Conservation (phyloP, 2,329 filamentous ascomycete genomes). For the Fusarium brachygibbosum region DNA sequence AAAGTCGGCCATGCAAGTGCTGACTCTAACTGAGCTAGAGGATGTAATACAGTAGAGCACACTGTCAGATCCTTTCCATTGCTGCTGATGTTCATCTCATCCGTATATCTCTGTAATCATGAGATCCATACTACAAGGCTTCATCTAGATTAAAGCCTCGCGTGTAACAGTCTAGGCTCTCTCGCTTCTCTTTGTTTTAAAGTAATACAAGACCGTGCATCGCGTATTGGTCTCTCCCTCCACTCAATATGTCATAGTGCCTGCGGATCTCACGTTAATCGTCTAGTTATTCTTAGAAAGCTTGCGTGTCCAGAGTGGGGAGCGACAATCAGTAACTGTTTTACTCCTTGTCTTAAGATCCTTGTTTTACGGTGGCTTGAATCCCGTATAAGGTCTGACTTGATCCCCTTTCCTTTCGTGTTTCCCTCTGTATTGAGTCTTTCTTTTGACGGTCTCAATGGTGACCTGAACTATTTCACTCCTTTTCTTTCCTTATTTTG, state of each 20-base stretch:
- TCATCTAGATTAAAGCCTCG: neutral
- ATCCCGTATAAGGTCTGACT: conserved; percentile 31
- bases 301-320: conserved; percentile 31
- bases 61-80: too few relatives aligned
- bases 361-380: conserved; percentile 18
- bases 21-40: neutral
- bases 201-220: conserved; percentile 29
- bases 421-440: conserved; percentile 1
- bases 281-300: conserved; percentile 40
- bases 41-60: too few relatives aligned
- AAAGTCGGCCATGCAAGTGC: conserved; percentile 5
- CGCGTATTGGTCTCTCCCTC: conserved; percentile 16
- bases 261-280: conserved; percentile 23
- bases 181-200: neutral
- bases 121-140: neutral
- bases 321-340: conserved; percentile 23
- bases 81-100: too few relatives aligned
- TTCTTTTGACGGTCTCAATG: conserved; percentile 19
- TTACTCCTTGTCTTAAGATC: conserved; percentile 30
- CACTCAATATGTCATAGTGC: conserved; percentile 21
- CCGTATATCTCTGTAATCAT: too few relatives aligned
- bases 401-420: neutral
- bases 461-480: conserved; percentile 27
- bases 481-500: conserved; percentile 7
- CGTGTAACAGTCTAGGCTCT: neutral